Conservation (phyloP, 2,329 filamentous ascomycete species). For the Fusarium drepaniforme region DNA sequence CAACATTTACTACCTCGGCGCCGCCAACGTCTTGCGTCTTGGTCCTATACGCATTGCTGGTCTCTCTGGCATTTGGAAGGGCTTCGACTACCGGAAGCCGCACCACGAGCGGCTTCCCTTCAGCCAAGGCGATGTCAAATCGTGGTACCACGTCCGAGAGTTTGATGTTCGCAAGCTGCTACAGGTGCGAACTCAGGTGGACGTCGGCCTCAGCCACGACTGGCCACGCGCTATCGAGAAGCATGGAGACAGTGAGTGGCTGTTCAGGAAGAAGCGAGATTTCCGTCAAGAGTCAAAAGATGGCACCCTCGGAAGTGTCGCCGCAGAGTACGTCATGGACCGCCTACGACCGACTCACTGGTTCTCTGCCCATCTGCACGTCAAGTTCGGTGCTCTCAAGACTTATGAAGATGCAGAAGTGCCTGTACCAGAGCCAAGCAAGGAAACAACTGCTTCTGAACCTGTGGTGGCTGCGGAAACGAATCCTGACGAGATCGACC, state of each 20-base stretch:
- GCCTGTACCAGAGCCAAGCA: conserved; percentile 19
- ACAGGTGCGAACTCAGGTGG: conserved; percentile 86
- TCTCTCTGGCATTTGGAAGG: conserved; percentile 96
- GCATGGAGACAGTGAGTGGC: conserved; percentile 74
- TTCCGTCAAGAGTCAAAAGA: conserved; percentile 82
- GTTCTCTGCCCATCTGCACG: conserved; percentile 95
- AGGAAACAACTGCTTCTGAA: conserved; percentile 3
- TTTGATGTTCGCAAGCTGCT: conserved; percentile 91
- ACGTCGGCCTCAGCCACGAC: conserved; percentile 93
- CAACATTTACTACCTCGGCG: conserved; percentile 97
- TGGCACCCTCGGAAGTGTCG: conserved; percentile 82
- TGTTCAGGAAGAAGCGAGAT: conserved; percentile 80
- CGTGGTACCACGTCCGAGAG: conserved; percentile 91
- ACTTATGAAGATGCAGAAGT: conserved; percentile 61
- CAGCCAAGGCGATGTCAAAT: conserved; percentile 78
- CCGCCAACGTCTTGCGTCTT: conserved; percentile 87
- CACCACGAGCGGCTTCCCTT: conserved; percentile 92
- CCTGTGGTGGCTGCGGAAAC: conserved; percentile 33
- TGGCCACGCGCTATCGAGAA: conserved; percentile 91
- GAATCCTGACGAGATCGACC: conserved; percentile 79
- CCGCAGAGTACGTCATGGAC: conserved; percentile 85
- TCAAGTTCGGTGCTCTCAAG: conserved; percentile 82
- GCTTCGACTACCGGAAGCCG: conserved; percentile 84
- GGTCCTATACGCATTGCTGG: conserved; percentile 90
- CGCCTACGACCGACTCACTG: conserved; percentile 85